These are phyloP conservation scores for Fistulinella staudtii DNA, from an alignment of 1,284 basidiomycete species.

Conservation along the genomic window DNA sequence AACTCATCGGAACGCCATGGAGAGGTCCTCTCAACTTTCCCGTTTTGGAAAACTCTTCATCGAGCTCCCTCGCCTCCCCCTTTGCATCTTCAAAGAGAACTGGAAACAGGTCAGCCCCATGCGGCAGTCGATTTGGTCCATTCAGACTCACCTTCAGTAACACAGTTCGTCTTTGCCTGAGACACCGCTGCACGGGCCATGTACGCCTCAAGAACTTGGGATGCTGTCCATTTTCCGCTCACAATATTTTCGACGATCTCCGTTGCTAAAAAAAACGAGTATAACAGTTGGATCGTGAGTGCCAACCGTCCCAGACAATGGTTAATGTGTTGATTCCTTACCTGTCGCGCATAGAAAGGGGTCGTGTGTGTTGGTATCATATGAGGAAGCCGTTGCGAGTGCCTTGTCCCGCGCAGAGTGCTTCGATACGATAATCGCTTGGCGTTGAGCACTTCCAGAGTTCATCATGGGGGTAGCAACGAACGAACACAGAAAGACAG, in stretches of 20 bases:
- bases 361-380: constrained; percentile 16
- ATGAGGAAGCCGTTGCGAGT: constrained; percentile 19
- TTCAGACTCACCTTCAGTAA: constrained; percentile 63
- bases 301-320: not conserved
- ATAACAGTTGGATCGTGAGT: not conserved
- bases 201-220: constrained; percentile 68
- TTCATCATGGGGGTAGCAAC: constrained; percentile 12
- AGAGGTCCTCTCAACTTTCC: constrained; percentile 64
- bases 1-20: constrained; percentile 78
- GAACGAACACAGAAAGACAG: no score
- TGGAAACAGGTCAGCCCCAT: constrained; percentile 21
- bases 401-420: constrained; percentile 20
- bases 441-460: constrained; percentile 15
- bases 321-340: constrained; percentile 1
- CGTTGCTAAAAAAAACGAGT: constrained; percentile 38
- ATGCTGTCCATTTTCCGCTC: constrained; percentile 68
- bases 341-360: constrained; percentile 27
- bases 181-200: constrained; percentile 63
- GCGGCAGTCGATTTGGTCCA: not conserved
- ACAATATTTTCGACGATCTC: constrained; percentile 61
- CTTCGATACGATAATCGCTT: constrained; percentile 21
- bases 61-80: constrained; percentile 58
- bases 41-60: constrained; percentile 60
- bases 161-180: constrained; percentile 67
- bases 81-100: constrained; percentile 70